phyloP scores from a whole-genome alignment of 164 flowering plant genomes.

The Amborella trichopoda region DNA sequence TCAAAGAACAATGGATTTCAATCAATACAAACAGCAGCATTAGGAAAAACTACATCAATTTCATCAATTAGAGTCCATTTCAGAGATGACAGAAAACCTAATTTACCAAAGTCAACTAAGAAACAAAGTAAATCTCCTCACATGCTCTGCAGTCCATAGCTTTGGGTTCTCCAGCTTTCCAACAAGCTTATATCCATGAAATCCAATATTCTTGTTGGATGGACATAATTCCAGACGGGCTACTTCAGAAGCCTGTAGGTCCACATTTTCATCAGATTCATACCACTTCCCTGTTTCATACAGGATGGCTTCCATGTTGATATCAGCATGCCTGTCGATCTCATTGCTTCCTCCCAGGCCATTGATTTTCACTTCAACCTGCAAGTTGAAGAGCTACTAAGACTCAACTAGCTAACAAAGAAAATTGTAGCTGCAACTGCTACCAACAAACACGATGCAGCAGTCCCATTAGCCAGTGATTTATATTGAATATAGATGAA shows the following conservation, averaged over 20 bases:
- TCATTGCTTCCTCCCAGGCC: constrained; percentile 19
- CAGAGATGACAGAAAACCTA: too few species aligned
- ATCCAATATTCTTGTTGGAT: constrained; percentile 27
- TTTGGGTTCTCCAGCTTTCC: constrained; percentile 67
- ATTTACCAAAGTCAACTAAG: too few species aligned
- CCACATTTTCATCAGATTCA: constrained; percentile 20
- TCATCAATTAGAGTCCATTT: too few species aligned
- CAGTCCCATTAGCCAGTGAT: too few species aligned
- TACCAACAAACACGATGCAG: too few species aligned
- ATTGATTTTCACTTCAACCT: constrained; percentile 90
- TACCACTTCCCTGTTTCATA: constrained; percentile 55
- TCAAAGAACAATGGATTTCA: too few species aligned
- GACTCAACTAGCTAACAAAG: too few species aligned
- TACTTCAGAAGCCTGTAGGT: constrained; percentile 39
- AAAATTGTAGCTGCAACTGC: too few species aligned
- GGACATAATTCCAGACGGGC: constrained; percentile 28
- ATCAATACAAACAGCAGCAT: too few species aligned
- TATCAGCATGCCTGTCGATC: constrained; percentile 29
- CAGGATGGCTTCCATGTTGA: constrained; percentile 56
- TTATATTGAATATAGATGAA: too few species aligned
- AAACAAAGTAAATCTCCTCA: constrained; percentile 21
- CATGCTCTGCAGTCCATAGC: constrained; percentile 97
- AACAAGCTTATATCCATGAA: constrained; percentile 52
- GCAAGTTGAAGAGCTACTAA: too few species aligned
- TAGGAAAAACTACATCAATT: too few species aligned